Base-by-base conservation (phyloP, 352 stramenopile genomes). In the Phytophthora pinifolia region DNA sequence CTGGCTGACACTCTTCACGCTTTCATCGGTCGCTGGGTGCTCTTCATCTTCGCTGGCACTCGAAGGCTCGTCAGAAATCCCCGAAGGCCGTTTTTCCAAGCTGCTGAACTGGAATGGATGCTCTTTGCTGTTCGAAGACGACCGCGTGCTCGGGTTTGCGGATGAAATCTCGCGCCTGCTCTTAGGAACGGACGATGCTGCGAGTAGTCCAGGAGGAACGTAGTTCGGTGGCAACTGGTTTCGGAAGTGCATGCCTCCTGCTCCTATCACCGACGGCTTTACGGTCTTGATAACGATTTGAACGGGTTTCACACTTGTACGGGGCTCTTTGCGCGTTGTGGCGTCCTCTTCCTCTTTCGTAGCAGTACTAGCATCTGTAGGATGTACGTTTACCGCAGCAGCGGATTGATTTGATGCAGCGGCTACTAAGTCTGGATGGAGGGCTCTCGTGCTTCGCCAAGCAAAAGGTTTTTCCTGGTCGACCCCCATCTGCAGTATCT, bases 191-290 rank as follows among this genome's bases (percentile, higher is more conserved):
- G 55, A 62, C 7, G 43, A 46, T 9, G 50, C 44, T 52, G 41
- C 32, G 15, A 52, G 17, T 33, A 53, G 33, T 9, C 55, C 32
- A 27, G 54, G 48, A 15, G 70, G 74, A 1, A 76, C 74, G 56
- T 86, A 91, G 42, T 88, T 88, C 3, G 74, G 22, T 9, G 81
- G 81, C 14, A 91, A 50, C 8, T 81, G 72, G 36, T 91, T 91
- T 33, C 81, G 76, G 45, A 85, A 91, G 36, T 88, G 81, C 81
- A 91, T 89, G 5, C 79, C 80, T 30, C 74, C 74, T 4, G 47
- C 52, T 42, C 47, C 43, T 7, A 20, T 51, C 7, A 25, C 22
- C 3, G 47, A 46, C 9, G 57, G 29, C 17, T 74, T 80, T 46
- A 55, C 71, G 13, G 43, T 72, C 41, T 72, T 79, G 27, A 72